Percentiles rank a stretch among this genome's conserved stretches.
phyloP scores from a whole-genome alignment of 345 rosid species.

The Rhodamnia argentea region DNA sequence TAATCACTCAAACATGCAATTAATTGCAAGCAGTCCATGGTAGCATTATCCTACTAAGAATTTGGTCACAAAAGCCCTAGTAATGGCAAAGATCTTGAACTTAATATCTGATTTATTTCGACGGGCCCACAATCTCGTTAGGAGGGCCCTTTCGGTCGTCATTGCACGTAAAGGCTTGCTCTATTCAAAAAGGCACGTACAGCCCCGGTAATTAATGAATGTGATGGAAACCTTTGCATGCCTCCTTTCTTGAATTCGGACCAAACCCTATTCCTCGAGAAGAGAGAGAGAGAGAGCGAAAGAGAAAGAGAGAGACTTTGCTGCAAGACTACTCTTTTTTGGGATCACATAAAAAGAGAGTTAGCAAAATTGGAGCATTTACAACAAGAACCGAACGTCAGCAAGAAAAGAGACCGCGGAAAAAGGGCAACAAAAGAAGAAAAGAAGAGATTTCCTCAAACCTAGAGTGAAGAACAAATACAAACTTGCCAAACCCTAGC shows the following conservation, averaged over 20 bases:
- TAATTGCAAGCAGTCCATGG: not conserved
- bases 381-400: constrained; percentile 13
- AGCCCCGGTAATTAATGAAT: not conserved
- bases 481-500: not conserved
- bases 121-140: not conserved
- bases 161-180: no score
- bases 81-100: no score
- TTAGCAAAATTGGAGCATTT: constrained; percentile 42
- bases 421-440: not conserved
- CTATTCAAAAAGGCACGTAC: not conserved
- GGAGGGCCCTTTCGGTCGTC: not conserved
- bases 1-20: not conserved
- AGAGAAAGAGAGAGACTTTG: not conserved
- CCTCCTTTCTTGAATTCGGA: not conserved
- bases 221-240: constrained; percentile 2
- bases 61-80: not conserved
- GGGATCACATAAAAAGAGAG: not conserved
- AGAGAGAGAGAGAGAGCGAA: not conserved
- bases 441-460: not conserved
- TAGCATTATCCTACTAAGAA: not conserved
- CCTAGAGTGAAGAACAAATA: not conserved
- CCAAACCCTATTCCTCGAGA: not conserved
- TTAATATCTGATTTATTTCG: not conserved
- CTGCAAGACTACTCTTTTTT: not conserved
- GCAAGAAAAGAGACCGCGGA: not conserved